A percentile compares a stretch with the other conserved stretches of the same genome.
Conservation (phyloP, 2,329 filamentous ascomycete genomes). For the Neonectria hederae region DNA sequence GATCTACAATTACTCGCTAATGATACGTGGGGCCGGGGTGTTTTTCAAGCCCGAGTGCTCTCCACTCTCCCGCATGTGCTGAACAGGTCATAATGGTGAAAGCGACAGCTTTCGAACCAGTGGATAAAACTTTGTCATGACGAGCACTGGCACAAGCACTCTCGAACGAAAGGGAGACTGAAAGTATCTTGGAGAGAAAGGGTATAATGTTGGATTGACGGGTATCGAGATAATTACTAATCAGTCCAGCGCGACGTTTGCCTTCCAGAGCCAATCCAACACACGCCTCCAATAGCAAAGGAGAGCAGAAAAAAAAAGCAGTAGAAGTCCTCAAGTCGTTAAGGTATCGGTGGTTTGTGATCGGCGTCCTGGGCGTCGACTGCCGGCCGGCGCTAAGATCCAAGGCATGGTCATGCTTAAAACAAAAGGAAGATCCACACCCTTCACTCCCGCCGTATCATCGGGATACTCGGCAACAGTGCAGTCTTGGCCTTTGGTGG, state of each 20-base stretch:
- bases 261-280: constrained; percentile 39
- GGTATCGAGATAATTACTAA: constrained; percentile 45
- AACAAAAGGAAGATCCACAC: background rate
- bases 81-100: background rate
- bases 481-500: constrained; percentile 21
- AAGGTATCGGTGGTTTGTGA: constrained; percentile 31
- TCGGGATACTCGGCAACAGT: constrained; percentile 22
- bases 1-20: constrained; percentile 8
- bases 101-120: background rate
- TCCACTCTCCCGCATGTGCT: constrained; percentile 9
- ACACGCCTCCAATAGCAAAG: constrained; percentile 37
- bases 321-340: constrained; percentile 29
- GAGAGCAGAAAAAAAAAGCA: constrained; percentile 23
- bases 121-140: background rate
- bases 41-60: background rate
- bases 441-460: constrained; percentile 8
- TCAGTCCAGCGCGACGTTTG: constrained; percentile 38
- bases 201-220: constrained; percentile 41
- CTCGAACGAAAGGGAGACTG: background rate
- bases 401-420: constrained; percentile 7
- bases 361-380: constrained; percentile 14
- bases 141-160: background rate
- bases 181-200: background rate
- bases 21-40: constrained; percentile 8
- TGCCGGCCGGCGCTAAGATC: background rate